phyloP scores from a whole-genome alignment of 768 basidiomycete genomes.

The Lactifluus pinguis region DNA sequence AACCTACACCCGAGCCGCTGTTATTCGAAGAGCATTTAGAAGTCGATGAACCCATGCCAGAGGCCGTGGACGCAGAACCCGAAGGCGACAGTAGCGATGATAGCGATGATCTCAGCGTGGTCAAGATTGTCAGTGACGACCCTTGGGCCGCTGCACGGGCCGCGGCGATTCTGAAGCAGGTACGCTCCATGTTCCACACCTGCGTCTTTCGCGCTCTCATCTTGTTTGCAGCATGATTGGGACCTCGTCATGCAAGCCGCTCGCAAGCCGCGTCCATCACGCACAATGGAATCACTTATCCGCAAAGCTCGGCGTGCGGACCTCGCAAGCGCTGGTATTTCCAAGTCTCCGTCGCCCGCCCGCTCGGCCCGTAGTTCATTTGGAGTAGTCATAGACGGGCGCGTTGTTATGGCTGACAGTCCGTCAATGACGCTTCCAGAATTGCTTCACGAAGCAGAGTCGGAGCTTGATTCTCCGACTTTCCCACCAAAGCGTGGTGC shows the following conservation, averaged over 20 bases:
- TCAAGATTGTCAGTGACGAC: conserved; percentile 80
- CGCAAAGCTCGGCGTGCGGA: conserved; percentile 19
- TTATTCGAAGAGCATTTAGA: conserved; percentile 1
- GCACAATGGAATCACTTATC: conserved; percentile 28
- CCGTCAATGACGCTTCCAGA: conserved; percentile 45
- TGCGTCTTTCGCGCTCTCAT: not conserved
- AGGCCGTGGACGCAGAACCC: conserved; percentile 22
- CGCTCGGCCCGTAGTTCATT: conserved; percentile 15
- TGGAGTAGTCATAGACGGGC: conserved; percentile 39
- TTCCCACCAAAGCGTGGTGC: not conserved
- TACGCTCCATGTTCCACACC: conserved; percentile 27
- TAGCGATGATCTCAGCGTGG: conserved; percentile 49
- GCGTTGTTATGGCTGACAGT: conserved; percentile 46
- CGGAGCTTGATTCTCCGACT: conserved; percentile 24
- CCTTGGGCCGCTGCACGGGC: conserved; percentile 83
- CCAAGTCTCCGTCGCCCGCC: conserved; percentile 11
- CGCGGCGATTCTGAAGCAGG: conserved; percentile 88
- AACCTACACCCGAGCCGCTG: not conserved
- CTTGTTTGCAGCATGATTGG: conserved; percentile 58
- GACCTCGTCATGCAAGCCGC: conserved; percentile 61
- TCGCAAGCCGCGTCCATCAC: conserved; percentile 27
- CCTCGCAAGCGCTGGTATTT: conserved; percentile 13
- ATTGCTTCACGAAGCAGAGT: conserved; percentile 51
- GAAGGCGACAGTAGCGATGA: conserved; percentile 28
- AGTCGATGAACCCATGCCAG: conserved; percentile 13